Evolutionary conservation across 257 asterid genomes (phyloP).

Genomic region (Solanum lignicaule): DNA sequence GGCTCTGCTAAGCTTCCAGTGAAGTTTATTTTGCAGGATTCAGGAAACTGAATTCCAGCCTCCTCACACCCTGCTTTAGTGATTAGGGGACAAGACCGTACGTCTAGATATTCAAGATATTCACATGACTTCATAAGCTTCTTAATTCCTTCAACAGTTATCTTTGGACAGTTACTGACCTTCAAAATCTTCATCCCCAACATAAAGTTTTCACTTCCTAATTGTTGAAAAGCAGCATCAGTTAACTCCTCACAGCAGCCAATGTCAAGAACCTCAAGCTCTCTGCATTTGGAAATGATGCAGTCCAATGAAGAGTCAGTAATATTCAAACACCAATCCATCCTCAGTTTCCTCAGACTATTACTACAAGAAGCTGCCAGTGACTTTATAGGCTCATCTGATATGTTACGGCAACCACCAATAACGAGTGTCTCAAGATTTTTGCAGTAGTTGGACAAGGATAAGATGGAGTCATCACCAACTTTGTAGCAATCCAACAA

Average conservation of each 20-base stretch:
- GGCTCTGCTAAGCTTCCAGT: slow-evolving; percentile 71
- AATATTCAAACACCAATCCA: slow-evolving; percentile 91
- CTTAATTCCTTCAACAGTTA: slow-evolving; percentile 58
- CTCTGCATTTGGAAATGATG: slow-evolving; percentile 43
- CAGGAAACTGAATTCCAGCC: slow-evolving; percentile 69
- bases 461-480: slow-evolving; percentile 56
- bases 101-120: slow-evolving; percentile 69
- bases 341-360: slow-evolving; percentile 65
- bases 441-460: slow-evolving; percentile 52
- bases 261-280: slow-evolving; percentile 82
- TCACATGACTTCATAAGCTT: slow-evolving; percentile 53
- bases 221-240: slow-evolving; percentile 67
- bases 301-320: slow-evolving; percentile 52
- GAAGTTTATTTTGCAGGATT: slow-evolving; percentile 61
- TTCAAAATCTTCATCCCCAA: slow-evolving; percentile 53
- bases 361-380: slow-evolving; percentile 47
- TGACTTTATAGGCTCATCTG: slow-evolving; percentile 56
- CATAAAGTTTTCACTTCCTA: slow-evolving; percentile 34
- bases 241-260: slow-evolving; percentile 87
- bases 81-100: slow-evolving; percentile 71
- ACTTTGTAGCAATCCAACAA: slow-evolving; percentile 69
- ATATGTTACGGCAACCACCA: slow-evolving; percentile 76
- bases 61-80: slow-evolving; percentile 56
- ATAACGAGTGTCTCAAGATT: slow-evolving; percentile 57
- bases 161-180: slow-evolving; percentile 69